Percentiles rank a stretch among this genome's conserved stretches.
phyloP scores from a whole-genome alignment of 805 yeast genomes.

The Candida multigemmis region DNA sequence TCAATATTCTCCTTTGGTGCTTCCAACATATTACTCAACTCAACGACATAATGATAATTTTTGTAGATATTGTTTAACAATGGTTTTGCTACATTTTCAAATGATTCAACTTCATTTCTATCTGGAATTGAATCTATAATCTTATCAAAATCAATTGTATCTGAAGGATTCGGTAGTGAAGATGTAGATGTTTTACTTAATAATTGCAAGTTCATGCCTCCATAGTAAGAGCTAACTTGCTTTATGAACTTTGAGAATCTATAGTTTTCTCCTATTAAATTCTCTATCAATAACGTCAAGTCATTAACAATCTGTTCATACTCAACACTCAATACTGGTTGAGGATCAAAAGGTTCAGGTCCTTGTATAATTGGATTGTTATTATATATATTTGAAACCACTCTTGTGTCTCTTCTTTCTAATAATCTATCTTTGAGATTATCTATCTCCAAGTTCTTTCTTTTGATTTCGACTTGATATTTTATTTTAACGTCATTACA shows the following conservation, averaged over 20 bases:
- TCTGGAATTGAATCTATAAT: constrained; percentile 7
- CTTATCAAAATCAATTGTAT: constrained; percentile 15
- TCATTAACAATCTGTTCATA: constrained; percentile 24
- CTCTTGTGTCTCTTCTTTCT: constrained; percentile 10
- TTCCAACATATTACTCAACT: constrained; percentile 4
- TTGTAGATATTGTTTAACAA: constrained; percentile 23
- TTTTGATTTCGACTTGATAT: constrained; percentile 26
- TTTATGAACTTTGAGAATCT: constrained; percentile 23
- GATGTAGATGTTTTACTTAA: constrained; percentile 5
- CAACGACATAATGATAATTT: constrained; percentile 21
- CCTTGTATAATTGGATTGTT: constrained; percentile 21
- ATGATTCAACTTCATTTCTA: constrained; percentile 25
- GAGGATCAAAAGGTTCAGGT: constrained; percentile 4
- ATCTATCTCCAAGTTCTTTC: constrained; percentile 20
- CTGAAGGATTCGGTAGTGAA: constrained; percentile 21
- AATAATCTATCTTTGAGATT: constrained; percentile 23
- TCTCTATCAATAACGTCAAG: constrained; percentile 24
- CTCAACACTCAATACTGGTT: constrained; percentile 12
- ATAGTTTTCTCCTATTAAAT: constrained; percentile 25
- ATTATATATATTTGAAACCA: constrained; percentile 17
- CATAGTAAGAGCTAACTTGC: constrained; percentile 17
- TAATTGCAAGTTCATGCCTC: constrained; percentile 16
- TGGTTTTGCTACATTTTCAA: constrained; percentile 25
- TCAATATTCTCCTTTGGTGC: constrained; percentile 3
- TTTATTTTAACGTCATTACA: constrained; percentile 19